Conservation (phyloP, 2,329 filamentous ascomycete genomes). For the Fusarium sp. region DNA sequence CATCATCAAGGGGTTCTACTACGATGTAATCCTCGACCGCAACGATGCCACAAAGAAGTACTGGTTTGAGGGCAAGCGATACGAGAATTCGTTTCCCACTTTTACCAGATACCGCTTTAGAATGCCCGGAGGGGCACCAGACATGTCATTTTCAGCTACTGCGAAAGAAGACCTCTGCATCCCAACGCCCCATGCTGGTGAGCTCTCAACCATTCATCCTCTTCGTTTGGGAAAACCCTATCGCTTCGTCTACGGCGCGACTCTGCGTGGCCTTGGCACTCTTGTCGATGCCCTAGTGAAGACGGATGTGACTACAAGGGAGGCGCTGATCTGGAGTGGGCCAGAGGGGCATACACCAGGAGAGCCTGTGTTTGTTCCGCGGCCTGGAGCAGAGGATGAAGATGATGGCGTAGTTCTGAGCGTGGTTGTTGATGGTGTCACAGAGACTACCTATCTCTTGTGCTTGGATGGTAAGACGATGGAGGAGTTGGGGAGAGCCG, state of each 20-base stretch:
- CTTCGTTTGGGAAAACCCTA: slow-evolving; percentile 62
- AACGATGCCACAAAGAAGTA: slow-evolving; percentile 58
- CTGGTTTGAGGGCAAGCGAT: slow-evolving; percentile 54
- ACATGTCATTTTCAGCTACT: slow-evolving; percentile 25
- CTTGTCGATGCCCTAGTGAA: slow-evolving; percentile 74
- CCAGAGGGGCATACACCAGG: slow-evolving; percentile 72
- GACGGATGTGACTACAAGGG: slow-evolving; percentile 68
- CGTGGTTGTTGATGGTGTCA: slow-evolving; percentile 72
- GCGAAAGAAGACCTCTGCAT: slow-evolving; percentile 58
- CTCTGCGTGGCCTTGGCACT: slow-evolving; percentile 68
- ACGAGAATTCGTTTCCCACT: slow-evolving; percentile 50
- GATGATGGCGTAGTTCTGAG: slow-evolving; percentile 73
- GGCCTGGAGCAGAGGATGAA: slow-evolving; percentile 59
- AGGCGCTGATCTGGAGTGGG: slow-evolving; percentile 67
- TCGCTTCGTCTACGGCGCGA: slow-evolving; percentile 70
- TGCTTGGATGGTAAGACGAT: slow-evolving; percentile 73
- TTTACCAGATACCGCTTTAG: slow-evolving; percentile 60
- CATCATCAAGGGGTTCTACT: slow-evolving; percentile 75
- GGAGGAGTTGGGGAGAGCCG: slow-evolving; percentile 72
- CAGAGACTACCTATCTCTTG: slow-evolving; percentile 71
- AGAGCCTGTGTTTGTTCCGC: slow-evolving; percentile 74
- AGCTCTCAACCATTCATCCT: slow-evolving; percentile 76
- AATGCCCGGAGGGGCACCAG: slow-evolving; percentile 41
- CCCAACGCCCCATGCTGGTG: slow-evolving; percentile 65
- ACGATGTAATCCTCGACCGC: slow-evolving; percentile 72